Evolutionary conservation across 1,284 basidiomycete genomes (phyloP), one percentile per base, ranked within the genome.

Genomic region (Chalciporus sp.): DNA sequence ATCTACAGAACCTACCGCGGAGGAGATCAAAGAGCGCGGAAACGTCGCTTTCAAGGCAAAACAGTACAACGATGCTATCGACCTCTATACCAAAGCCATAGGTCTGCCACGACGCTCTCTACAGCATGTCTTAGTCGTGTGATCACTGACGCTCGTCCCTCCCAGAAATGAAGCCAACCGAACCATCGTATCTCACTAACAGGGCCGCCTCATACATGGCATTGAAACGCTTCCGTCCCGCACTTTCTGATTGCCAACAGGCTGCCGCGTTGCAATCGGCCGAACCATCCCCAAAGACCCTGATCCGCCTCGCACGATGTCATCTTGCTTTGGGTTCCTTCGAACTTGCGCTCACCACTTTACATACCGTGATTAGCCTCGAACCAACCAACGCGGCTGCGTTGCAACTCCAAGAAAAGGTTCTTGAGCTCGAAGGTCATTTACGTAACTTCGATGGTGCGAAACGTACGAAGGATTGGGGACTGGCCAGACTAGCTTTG

Each of bases 141-240:
- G 42, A 57, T 54, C 49, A 42, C 35, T 58, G 45, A 52, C 42
- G 26, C 41, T n/a, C 28, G 29, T 42, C 45, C 26, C 26, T 26
- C 58, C 49, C 67, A 88, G 85, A 85, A 55, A 72, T 88, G 53
- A 84, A 86, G 56, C 76, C 88, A 0, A 66, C 78, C 4, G 88
- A 94, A 65, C 84, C 91, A 2, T 80, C 88, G 0, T 94, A 90
- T 66, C 76, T 88, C 56, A 90, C 90, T 14, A 95, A 95, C 71
- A 85, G 93, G 41, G 92, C 92, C 1, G 93, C 93, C 2, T 87
- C 92, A 4, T 84, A 89, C 66, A 95, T 95, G 85, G 81, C 85
- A 0, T 68, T 91, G 51, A 92, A 92, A 66, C 81, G 81, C 42
- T 95, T 90, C 77, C 77, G 81, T 35, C 73, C 76, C 2, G 93